These are phyloP conservation scores for Bretziella fagacearum DNA, from an alignment of 2,329 filamentous ascomycete genomes.

Conservation along the genomic window DNA sequence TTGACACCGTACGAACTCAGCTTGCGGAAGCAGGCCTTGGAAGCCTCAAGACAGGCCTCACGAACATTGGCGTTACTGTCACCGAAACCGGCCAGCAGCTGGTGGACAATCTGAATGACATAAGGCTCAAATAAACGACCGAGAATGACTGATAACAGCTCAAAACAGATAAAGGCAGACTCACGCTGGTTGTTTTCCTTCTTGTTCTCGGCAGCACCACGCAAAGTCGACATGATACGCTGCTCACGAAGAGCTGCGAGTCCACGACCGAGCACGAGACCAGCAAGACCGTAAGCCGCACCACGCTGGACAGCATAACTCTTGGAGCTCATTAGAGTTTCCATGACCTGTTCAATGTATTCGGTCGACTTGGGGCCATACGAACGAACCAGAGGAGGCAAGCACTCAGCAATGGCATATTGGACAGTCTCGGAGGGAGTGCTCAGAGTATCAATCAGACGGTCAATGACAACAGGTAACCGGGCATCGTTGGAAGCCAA, in stretches of 20 bases:
- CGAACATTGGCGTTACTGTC: constrained; percentile 78
- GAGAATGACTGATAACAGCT: constrained; percentile 72
- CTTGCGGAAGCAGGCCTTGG: constrained; percentile 85
- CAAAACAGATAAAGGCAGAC: constrained; percentile 76
- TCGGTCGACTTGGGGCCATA: constrained; percentile 56
- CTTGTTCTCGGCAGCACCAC: constrained; percentile 79
- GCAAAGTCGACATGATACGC: constrained; percentile 67
- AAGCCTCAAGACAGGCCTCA: constrained; percentile 79
- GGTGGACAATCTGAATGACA: constrained; percentile 84
- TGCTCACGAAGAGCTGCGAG: constrained; percentile 68
- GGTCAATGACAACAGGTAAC: constrained; percentile 72
- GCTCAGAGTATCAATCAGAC: constrained; percentile 70
- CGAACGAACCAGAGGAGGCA: constrained; percentile 76
- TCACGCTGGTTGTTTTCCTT: constrained; percentile 81
- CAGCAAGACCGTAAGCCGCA: constrained; percentile 85
- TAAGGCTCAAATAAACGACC: constrained; percentile 90
- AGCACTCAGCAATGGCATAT: constrained; percentile 84
- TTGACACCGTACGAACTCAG: constrained; percentile 94
- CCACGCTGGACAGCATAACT: constrained; percentile 86
- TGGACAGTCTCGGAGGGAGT: constrained; percentile 95
- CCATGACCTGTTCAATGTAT: constrained; percentile 66
- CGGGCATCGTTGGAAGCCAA: constrained; percentile 70
- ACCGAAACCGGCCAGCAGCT: constrained; percentile 76
- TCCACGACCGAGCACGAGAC: constrained; percentile 75
- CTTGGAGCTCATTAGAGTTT: constrained; percentile 70